These are phyloP conservation scores for Chloranthus sessilifolius DNA, from an alignment of 164 flowering plant species.

Conservation along the genomic window DNA sequence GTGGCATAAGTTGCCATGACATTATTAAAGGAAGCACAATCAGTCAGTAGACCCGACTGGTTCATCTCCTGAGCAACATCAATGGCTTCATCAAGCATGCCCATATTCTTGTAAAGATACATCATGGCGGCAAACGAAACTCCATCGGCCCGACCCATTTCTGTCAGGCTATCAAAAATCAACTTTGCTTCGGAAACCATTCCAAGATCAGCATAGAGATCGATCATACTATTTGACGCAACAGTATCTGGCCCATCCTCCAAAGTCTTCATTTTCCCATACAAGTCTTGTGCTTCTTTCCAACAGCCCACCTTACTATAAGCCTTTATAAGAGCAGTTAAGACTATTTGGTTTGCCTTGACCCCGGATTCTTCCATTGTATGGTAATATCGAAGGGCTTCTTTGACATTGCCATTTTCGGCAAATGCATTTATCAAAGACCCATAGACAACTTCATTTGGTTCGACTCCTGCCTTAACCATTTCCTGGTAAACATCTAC, in stretches of 20 bases:
- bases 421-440: constrained; percentile 80
- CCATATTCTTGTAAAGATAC: constrained; percentile 70
- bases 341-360: constrained; percentile 54
- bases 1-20: constrained; percentile 70
- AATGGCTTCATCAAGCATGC: constrained; percentile 72
- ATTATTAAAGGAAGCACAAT: constrained; percentile 51
- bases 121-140: constrained; percentile 79
- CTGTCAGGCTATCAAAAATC: constrained; percentile 46
- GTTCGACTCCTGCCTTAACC: constrained; percentile 47
- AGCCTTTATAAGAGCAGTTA: constrained; percentile 81
- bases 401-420: constrained; percentile 62
- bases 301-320: constrained; percentile 61
- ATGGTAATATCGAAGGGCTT: constrained; percentile 59
- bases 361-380: constrained; percentile 62
- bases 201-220: constrained; percentile 71
- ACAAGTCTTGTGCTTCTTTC: constrained; percentile 58
- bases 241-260: constrained; percentile 67
- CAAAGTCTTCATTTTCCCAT: constrained; percentile 45
- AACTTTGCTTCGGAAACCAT: constrained; percentile 66
- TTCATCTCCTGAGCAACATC: constrained; percentile 80
- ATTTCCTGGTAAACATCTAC: constrained; percentile 55
- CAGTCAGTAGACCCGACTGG: constrained; percentile 53
- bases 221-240: constrained; percentile 82
- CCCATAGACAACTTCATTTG: constrained; percentile 87
- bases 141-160: constrained; percentile 58